phyloP scores from a whole-genome alignment of 176 grass and related monocot genomes.

The Rhynchospora pubera region DNA sequence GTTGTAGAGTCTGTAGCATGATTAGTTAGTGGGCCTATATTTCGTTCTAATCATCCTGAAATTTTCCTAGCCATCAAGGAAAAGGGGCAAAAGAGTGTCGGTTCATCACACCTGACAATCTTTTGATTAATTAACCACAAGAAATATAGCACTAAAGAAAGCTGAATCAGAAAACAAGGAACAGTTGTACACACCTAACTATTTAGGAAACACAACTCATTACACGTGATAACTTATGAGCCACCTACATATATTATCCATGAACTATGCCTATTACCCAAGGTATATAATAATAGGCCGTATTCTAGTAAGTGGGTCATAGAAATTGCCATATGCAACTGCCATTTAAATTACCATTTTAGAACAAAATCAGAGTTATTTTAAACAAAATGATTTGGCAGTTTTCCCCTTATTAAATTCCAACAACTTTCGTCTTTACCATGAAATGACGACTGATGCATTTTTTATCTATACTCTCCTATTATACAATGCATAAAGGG shows the following conservation, averaged over 20 bases:
- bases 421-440: slow-evolving; percentile 3
- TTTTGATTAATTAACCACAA: neutral
- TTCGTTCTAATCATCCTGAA: neutral
- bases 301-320: neutral
- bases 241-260: neutral
- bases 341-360: neutral
- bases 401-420: neutral
- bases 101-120: slow-evolving; percentile 3
- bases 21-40: neutral
- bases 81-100: neutral
- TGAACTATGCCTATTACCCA: neutral
- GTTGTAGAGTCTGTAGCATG: neutral
- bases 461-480: neutral
- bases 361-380: neutral
- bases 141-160: slow-evolving; percentile 16
- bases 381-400: neutral
- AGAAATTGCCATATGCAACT: neutral
- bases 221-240: neutral
- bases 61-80: neutral
- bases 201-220: neutral
- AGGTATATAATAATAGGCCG: neutral
- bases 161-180: neutral
- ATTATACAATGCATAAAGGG: neutral
- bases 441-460: neutral
- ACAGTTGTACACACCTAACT: neutral